Conservation (phyloP, 768 basidiomycete species). For the Suillus variegatus region DNA sequence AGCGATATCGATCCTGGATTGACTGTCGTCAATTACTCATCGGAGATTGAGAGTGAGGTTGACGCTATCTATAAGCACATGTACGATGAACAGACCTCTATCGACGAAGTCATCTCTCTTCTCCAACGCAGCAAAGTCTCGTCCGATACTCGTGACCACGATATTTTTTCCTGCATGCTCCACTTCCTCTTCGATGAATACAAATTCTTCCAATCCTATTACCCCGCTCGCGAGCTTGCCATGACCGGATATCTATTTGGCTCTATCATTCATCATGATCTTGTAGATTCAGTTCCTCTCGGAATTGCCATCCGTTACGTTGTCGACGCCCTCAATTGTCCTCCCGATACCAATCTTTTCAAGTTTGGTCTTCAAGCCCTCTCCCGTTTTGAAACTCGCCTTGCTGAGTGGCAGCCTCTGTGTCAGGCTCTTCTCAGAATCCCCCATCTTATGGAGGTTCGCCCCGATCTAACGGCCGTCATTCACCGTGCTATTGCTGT, state of each 20-base stretch:
- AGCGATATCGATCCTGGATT: slow-evolving; percentile 91
- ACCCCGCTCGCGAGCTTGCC: slow-evolving; percentile 88
- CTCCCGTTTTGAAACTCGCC: slow-evolving; percentile 79
- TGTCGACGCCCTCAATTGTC: slow-evolving; percentile 88
- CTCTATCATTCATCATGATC: slow-evolving; percentile 89
- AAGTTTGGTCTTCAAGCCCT: slow-evolving; percentile 94
- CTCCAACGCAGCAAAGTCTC: slow-evolving; percentile 87
- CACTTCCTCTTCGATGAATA: slow-evolving; percentile 99
- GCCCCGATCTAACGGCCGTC: slow-evolving; percentile 75
- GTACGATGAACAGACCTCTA: slow-evolving; percentile 93
- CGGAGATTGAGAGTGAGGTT: slow-evolving; percentile 91
- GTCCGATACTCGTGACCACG: slow-evolving; percentile 81
- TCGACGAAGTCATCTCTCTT: slow-evolving; percentile 91
- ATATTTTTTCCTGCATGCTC: slow-evolving; percentile 99
- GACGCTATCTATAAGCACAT: slow-evolving; percentile 97
- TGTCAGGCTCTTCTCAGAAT: slow-evolving; percentile 89
- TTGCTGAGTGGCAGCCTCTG: slow-evolving; percentile 90
- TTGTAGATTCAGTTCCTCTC: slow-evolving; percentile 92
- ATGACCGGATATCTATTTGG: slow-evolving; percentile 98
- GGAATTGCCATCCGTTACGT: slow-evolving; percentile 97
- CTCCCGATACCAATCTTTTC: slow-evolving; percentile 91
- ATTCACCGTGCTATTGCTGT: slow-evolving; percentile 72
- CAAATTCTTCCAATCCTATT: slow-evolving; percentile 98
- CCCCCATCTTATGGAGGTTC: slow-evolving; percentile 80
- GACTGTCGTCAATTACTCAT: slow-evolving; percentile 81